Base-by-base conservation (phyloP, 2,329 filamentous ascomycete species). In the Proliferodiscus dingleyae region DNA sequence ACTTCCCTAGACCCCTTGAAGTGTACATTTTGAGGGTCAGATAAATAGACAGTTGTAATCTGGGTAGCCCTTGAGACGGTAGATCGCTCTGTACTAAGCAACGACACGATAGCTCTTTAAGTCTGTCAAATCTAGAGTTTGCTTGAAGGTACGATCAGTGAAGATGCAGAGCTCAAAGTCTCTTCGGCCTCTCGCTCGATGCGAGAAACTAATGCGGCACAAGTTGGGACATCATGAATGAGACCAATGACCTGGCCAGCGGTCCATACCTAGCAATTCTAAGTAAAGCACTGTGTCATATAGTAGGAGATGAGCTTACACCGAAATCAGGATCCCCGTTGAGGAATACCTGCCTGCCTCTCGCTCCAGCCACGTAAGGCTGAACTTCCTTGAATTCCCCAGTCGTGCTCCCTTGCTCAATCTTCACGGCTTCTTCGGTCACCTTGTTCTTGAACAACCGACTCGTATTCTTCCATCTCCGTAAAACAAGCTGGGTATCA, bases 221-320 rank as follows among this genome's bases (percentile, higher is more conserved):
- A 91, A 0, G 83, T 87, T 7, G 86, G 86, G 44, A 90, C 87
- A 59, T 93, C 87, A 57, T 91, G 81, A 51, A 93, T 93, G 45
- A 93, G 66, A 5, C 87, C 87, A 55, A 98, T 95, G 56, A 97
- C 91, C 66, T 96, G 91, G 9, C 93, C 93, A 7, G 91, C 89
- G 16, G 93, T 97, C 93, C 93, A 98, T 30, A 96, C 87, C 86
- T 91, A 58, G 46, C 4, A 28, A 30, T 2, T 37, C 26, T 53
- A 13, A 56, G 49, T 29, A 53, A 23, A 10, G 41, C 13, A 29
- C 13, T 23, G 16, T 15, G n/a, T 36, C n/a, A n/a, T 34, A 16
- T 43, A 37, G 51, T 22, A 18, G 32, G 45, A 36, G 19, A 43
- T 28, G 11, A 13, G 80, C 83, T 73, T 76, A 90, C 90, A 44